Base-by-base conservation (phyloP, 2,329 filamentous ascomycete genomes). In the Cladophialophora chaetospira region DNA sequence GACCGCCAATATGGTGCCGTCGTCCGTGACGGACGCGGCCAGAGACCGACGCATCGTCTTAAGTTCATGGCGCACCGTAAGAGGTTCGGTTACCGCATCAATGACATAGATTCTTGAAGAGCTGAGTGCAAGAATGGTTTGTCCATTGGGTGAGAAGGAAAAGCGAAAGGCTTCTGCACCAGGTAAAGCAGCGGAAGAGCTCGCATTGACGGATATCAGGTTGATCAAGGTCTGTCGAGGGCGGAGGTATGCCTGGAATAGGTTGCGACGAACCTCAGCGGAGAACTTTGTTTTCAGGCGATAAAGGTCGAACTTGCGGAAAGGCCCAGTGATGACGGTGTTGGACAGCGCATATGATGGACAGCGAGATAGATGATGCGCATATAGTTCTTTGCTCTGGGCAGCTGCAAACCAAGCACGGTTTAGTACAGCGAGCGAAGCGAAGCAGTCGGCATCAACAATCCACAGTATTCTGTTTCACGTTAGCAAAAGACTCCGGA, bases 161-260 rank as follows among this genome's bases (percentile, higher is more conserved):
- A 95, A 96, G 53, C 90, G 88, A 75, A 96, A 89, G 43, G 89
- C 89, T 71, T 96, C 91, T 28, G 89, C 89, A 29, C 88, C 88
- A 1, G 90, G 91, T 60, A 87, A 88, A 2, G 82, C 82, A 19
- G 90, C 90, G 1, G 88, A 91, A 0, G 89, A 92, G 69, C 88
- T 93, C 64, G 89, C 89, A 4, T 88, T 91, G 47, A 87, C 90
- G 33, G 89, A 94, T 10, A 95, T 85, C 49, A 96, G 78, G 68
- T 88, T 92, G 67, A 96, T 82, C 42, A 89, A 77, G 4, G 87
- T 92, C 67, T 82, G 80, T 57, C 74, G 81, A 3, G 89, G 89
- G 15, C 87, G 82, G 49, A 91, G 71, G 69, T 89, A 92, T 31
- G 86, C 84, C 64, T 89, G 85, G 69, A 92, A 93, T 46, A 91